Evolutionary conservation across 148 eudicot species (phyloP).

Genomic region (Oxyria digyna): DNA sequence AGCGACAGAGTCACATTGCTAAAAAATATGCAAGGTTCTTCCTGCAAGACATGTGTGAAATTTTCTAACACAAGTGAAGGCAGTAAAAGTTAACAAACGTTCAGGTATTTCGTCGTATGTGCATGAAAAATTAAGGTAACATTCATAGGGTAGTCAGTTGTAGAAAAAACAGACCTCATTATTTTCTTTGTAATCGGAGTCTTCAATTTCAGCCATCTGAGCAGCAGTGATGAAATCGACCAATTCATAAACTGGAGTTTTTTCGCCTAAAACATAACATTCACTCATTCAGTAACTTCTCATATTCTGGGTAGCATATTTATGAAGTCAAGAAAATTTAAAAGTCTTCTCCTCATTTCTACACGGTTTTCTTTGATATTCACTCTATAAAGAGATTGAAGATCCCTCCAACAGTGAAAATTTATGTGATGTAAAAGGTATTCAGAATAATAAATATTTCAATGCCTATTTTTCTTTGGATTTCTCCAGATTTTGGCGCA

Average conservation of each 20-base stretch:
- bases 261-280: conserved; percentile 49
- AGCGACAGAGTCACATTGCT: not conserved
- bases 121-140: not conserved
- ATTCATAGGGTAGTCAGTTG: not conserved
- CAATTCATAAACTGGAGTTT: conserved; percentile 55
- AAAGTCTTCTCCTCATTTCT: not conserved
- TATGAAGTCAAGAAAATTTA: not conserved
- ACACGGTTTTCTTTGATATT: not conserved
- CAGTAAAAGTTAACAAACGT: not conserved
- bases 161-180: conserved; percentile 32
- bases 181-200: conserved; percentile 21
- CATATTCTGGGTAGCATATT: not conserved
- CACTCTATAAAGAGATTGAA: not conserved
- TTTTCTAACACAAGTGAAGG: not conserved
- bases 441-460: not conserved
- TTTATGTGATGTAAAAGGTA: not conserved
- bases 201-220: conserved; percentile 58
- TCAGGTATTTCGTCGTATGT: too few species aligned
- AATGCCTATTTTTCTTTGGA: too few species aligned
- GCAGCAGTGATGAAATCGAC: conserved; percentile 88
- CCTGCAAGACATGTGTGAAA: not conserved
- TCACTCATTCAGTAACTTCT: not conserved
- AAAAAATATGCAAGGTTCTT: not conserved
- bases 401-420: not conserved
- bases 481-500: too few species aligned